Conservation (phyloP, 805 yeast species). For the Saccharomycopsis sp. region DNA sequence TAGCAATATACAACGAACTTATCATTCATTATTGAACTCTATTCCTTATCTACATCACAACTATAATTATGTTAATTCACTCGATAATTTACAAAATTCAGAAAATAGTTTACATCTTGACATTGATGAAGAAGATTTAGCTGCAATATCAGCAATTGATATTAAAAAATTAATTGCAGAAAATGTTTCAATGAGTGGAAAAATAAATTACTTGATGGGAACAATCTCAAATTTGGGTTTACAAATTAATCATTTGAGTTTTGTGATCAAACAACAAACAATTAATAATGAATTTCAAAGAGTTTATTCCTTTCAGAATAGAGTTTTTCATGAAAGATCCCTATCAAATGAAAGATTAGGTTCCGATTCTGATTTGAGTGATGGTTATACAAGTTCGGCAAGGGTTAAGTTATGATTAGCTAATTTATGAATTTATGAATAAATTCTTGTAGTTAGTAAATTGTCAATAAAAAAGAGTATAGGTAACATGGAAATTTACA, state of each 20-base stretch:
- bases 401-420: slow-evolving; percentile 1
- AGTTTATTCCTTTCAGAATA: slow-evolving; percentile 2
- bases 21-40: slow-evolving; percentile 3
- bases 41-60: slow-evolving; percentile 4
- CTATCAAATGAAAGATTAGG: slow-evolving; percentile 2
- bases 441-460: too few relatives aligned
- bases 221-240: slow-evolving; percentile 4
- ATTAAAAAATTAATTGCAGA: slow-evolving; percentile 8
- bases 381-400: neutral
- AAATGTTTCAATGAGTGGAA: slow-evolving; percentile 1
- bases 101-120: too few relatives aligned
- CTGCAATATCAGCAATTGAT: neutral
- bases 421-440: too few relatives aligned
- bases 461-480: too few relatives aligned
- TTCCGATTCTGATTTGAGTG: slow-evolving; percentile 5
- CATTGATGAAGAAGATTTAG: neutral
- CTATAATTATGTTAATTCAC: neutral
- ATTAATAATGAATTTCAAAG: slow-evolving; percentile 1
- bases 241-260: slow-evolving; percentile 7
- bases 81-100: neutral
- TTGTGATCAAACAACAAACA: slow-evolving; percentile 8
- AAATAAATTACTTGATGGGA: neutral
- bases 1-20: neutral
- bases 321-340: neutral
- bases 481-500: too few relatives aligned